Percentiles rank a stretch among this genome's conserved stretches.
Conservation (phyloP, 352 stramenopile species). For the Albugo laibachii region DNA sequence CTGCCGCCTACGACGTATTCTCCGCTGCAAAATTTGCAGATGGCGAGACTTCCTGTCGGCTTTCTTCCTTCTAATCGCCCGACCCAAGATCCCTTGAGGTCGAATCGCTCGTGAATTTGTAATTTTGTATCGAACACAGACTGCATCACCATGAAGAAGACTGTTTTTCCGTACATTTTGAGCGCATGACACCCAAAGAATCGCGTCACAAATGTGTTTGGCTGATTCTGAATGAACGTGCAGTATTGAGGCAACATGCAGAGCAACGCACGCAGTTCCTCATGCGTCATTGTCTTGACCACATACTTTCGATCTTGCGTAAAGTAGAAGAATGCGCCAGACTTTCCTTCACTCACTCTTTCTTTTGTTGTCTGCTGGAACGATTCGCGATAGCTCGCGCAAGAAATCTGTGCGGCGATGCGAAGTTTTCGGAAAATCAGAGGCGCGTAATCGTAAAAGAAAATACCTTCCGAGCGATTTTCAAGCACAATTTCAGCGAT, state of each 20-base stretch:
- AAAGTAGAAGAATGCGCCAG: slow-evolving; percentile 79
- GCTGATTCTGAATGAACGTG: slow-evolving; percentile 49
- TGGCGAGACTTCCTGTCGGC: slow-evolving; percentile 38
- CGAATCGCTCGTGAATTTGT: slow-evolving; percentile 77
- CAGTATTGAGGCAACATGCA: slow-evolving; percentile 81
- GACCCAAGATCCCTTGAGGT: slow-evolving; percentile 83
- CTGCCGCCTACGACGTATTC: slow-evolving; percentile 78
- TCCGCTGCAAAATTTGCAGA: slow-evolving; percentile 76
- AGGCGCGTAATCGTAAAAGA: slow-evolving; percentile 74
- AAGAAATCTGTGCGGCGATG: slow-evolving; percentile 52
- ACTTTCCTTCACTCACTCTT: slow-evolving; percentile 80
- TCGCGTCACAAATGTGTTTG: slow-evolving; percentile 73
- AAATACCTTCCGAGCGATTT: slow-evolving; percentile 34
- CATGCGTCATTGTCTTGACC: slow-evolving; percentile 74
- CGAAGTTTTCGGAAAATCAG: slow-evolving; percentile 67
- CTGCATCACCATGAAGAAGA: slow-evolving; percentile 76
- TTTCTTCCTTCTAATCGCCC: slow-evolving; percentile 45
- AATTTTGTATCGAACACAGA: slow-evolving; percentile 73
- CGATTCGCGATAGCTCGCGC: slow-evolving; percentile 52
- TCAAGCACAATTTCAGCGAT: slow-evolving; percentile 55
- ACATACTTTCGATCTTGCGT: slow-evolving; percentile 78
- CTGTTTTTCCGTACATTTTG: slow-evolving; percentile 67
- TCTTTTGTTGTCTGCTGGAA: slow-evolving; percentile 65
- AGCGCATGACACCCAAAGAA: slow-evolving; percentile 80
- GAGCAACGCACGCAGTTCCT: slow-evolving; percentile 64